Evolutionary conservation across 2,329 filamentous ascomycete species (phyloP).

Genomic region (Huntiella savannae): DNA sequence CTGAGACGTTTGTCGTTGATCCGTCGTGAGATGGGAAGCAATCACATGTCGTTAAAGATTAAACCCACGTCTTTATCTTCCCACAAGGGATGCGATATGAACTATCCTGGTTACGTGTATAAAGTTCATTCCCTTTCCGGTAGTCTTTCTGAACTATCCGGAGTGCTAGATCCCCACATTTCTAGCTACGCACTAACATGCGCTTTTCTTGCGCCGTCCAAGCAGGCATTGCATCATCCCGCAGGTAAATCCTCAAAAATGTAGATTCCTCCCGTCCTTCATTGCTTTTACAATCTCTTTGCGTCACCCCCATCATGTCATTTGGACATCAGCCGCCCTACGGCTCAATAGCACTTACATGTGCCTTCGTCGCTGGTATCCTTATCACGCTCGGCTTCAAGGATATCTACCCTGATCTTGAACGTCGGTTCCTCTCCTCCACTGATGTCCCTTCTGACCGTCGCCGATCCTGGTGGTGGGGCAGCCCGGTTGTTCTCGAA

Average conservation of each 20-base stretch:
- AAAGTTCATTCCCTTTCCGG: no score
- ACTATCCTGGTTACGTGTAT: no score
- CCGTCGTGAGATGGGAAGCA: no score
- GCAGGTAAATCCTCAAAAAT: neutral
- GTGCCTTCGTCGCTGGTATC: slow-evolving; percentile 61
- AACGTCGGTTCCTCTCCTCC: slow-evolving; percentile 38
- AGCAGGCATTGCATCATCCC: slow-evolving; percentile 6
- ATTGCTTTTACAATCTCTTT: neutral
- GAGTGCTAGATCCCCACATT: neutral
- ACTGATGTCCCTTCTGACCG: slow-evolving; percentile 11
- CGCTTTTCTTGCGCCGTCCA: neutral
- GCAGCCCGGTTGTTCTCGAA: slow-evolving; percentile 23
- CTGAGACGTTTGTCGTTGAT: no score
- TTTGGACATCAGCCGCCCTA: slow-evolving; percentile 43
- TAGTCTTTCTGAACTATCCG: no score
- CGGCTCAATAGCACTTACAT: slow-evolving; percentile 43
- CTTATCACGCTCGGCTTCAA: slow-evolving; percentile 60
- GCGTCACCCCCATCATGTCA: slow-evolving; percentile 28
- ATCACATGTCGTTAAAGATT: no score
- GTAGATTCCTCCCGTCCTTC: neutral
- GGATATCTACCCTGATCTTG: slow-evolving; percentile 59
- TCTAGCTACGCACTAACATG: neutral
- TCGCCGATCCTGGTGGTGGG: slow-evolving; percentile 27
- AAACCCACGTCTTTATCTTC: no score
- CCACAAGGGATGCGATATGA: no score